phyloP scores from a whole-genome alignment of 768 basidiomycete species.

The Boletus sp. region DNA sequence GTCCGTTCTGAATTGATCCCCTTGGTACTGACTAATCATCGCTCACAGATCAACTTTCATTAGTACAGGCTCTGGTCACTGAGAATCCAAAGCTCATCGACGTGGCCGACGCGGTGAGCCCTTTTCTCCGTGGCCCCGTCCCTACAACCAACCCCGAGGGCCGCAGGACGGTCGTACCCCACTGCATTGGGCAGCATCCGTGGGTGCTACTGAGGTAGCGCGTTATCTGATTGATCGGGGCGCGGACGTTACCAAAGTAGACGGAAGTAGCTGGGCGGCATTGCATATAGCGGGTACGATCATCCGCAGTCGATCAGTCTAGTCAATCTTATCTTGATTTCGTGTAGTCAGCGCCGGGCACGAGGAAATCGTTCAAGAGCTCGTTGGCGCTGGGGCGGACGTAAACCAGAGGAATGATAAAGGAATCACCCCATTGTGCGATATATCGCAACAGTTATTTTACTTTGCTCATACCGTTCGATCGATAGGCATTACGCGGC shows the following conservation, averaged over 20 bases:
- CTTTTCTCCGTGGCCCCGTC: not conserved
- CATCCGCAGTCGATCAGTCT: not conserved
- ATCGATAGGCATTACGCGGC: slow-evolving; percentile 82
- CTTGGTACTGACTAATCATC: not conserved
- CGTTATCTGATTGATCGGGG: slow-evolving; percentile 68
- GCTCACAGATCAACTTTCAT: slow-evolving; percentile 60
- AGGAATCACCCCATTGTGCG: slow-evolving; percentile 81
- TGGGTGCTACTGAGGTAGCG: slow-evolving; percentile 65
- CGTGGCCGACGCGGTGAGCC: slow-evolving; percentile 57
- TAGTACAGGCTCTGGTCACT: slow-evolving; percentile 63
- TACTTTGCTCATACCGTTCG: slow-evolving; percentile 6
- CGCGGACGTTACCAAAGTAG: slow-evolving; percentile 62
- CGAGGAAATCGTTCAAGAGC: slow-evolving; percentile 68
- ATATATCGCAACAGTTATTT: not conserved
- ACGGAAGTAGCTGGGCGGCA: slow-evolving; percentile 73
- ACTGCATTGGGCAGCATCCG: slow-evolving; percentile 83
- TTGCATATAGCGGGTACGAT: slow-evolving; percentile 73
- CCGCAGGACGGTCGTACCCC: slow-evolving; percentile 74
- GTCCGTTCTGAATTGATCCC: not conserved
- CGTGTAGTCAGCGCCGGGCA: slow-evolving; percentile 76
- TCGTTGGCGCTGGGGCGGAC: slow-evolving; percentile 81
- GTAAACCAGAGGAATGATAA: slow-evolving; percentile 79
- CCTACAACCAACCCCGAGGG: not conserved
- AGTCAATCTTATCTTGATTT: not conserved
- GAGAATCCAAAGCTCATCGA: slow-evolving; percentile 64